phyloP scores from a whole-genome alignment of 2,329 filamentous ascomycete genomes.

The Pyrenophora seminiperda region DNA sequence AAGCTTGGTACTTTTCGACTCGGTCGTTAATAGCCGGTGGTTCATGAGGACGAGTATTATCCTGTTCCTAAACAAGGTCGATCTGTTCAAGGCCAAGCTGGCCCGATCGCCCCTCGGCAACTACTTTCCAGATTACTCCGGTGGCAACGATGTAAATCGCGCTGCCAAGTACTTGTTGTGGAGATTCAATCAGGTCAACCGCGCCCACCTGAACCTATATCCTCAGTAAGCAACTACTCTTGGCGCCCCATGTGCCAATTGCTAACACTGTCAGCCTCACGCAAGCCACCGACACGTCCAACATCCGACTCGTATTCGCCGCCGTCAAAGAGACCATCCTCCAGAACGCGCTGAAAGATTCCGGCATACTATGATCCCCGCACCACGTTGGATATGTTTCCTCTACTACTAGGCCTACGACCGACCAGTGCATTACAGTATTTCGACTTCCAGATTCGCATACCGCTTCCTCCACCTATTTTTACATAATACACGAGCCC shows the following conservation, averaged over 20 bases:
- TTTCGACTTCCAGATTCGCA: slow-evolving; percentile 9
- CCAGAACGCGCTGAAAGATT: slow-evolving; percentile 97
- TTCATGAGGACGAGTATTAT: slow-evolving; percentile 99
- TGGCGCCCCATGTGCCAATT: slow-evolving; percentile 4
- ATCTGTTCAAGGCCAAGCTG: slow-evolving; percentile 96
- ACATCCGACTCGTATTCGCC: slow-evolving; percentile 96
- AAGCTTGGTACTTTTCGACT: slow-evolving; percentile 93
- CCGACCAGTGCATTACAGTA: slow-evolving; percentile 7
- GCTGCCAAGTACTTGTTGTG: slow-evolving; percentile 97
- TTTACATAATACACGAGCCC: slow-evolving; percentile 45
- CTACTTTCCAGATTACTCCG: slow-evolving; percentile 98
- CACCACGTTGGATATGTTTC: slow-evolving; percentile 24
- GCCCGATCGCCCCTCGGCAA: slow-evolving; percentile 85
- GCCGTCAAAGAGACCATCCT: slow-evolving; percentile 98
- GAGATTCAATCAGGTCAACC: slow-evolving; percentile 98
- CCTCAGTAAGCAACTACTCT: slow-evolving; percentile 67
- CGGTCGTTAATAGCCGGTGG: slow-evolving; percentile 97
- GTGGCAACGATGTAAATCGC: slow-evolving; percentile 96
- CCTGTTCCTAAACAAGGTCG: slow-evolving; percentile 97
- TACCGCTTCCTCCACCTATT: slow-evolving; percentile 17
- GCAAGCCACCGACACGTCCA: slow-evolving; percentile 97
- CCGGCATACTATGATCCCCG: slow-evolving; percentile 73
- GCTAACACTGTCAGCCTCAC: slow-evolving; percentile 70
- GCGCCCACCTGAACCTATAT: slow-evolving; percentile 93
- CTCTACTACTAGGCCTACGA: slow-evolving; percentile 42